Conservation (phyloP, 345 rosid genomes). For the Kandelia obovata region DNA sequence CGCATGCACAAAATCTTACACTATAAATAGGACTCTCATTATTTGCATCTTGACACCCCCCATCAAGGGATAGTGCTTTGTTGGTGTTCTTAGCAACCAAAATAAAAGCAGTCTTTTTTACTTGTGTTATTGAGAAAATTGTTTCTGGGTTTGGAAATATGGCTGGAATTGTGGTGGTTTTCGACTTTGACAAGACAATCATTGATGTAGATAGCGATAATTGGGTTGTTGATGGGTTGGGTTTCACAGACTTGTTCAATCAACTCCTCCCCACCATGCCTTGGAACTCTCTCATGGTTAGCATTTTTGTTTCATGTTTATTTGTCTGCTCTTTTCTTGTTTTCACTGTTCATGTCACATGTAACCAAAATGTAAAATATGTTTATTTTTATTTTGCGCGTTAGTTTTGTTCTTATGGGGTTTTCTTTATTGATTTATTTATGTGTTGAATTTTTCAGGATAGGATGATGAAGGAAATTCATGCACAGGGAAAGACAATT, state of each 20-base stretch:
- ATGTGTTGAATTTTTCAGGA: slow-evolving; percentile 40
- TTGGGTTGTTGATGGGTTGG: slow-evolving; percentile 74
- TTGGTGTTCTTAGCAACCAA: not conserved
- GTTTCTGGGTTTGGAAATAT: slow-evolving; percentile 7
- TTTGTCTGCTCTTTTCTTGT: not conserved
- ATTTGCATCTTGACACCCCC: too few relatives aligned
- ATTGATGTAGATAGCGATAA: slow-evolving; percentile 86
- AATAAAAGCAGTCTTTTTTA: not conserved
- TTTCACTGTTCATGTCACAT: not conserved
- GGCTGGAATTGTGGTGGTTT: slow-evolving; percentile 56
- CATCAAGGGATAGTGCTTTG: not conserved
- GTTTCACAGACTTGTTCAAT: slow-evolving; percentile 67
- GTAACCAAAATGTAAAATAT: not conserved
- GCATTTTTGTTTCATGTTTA: not conserved
- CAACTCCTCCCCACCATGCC: slow-evolving; percentile 88
- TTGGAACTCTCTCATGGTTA: slow-evolving; percentile 86
- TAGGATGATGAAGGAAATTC: slow-evolving; percentile 72
- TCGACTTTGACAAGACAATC: slow-evolving; percentile 87
- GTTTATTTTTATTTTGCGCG: too few relatives aligned
- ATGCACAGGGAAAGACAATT: slow-evolving; percentile 53
- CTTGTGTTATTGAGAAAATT: not conserved
- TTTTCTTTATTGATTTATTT: not conserved
- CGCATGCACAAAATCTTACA: not conserved
- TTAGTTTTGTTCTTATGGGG: too few relatives aligned
- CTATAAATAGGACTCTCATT: slow-evolving; percentile 39